A percentile compares a stretch with the other conserved stretches of the same genome.
Conservation (phyloP, 257 asterid genomes). For the Ilex aquifolium region DNA sequence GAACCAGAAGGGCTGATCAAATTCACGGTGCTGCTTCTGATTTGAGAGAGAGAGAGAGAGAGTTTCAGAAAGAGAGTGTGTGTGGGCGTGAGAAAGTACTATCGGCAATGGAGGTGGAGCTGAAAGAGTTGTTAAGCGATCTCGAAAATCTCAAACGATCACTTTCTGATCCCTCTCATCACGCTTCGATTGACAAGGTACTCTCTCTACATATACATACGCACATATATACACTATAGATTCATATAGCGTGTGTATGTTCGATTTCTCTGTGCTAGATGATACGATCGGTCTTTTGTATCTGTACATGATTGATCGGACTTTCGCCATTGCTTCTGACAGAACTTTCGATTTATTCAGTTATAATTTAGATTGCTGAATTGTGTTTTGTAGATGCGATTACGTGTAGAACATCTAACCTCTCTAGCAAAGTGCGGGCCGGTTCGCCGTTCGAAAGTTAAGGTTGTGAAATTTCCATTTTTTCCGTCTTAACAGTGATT, state of each 20-base stretch:
- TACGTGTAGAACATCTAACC: constrained; percentile 45
- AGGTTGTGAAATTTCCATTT: constrained; percentile 37
- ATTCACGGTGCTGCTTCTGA: too few species aligned
- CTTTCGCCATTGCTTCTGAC: not conserved
- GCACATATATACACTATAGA: not conserved
- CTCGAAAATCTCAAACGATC: constrained; percentile 44
- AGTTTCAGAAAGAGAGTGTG: too few species aligned
- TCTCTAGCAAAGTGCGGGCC: constrained; percentile 36
- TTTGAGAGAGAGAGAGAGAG: too few species aligned
- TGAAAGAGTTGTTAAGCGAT: constrained; percentile 50
- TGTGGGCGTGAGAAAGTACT: too few species aligned
- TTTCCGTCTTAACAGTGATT: constrained; percentile 1
- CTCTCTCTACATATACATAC: not conserved
- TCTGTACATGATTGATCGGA: not conserved
- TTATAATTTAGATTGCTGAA: not conserved
- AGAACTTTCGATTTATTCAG: not conserved
- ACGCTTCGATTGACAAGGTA: constrained; percentile 42
- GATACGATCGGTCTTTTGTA: not conserved
- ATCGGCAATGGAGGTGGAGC: constrained; percentile 51
- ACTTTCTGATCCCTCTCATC: constrained; percentile 40
- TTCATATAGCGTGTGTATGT: not conserved
- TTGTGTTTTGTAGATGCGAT: constrained; percentile 38
- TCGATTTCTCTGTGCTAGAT: not conserved
- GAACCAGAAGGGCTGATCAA: too few species aligned
- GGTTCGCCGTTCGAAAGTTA: constrained; percentile 59